Percentiles rank a stretch among this genome's conserved stretches.
These are phyloP conservation scores for Pythium pectinolyticum DNA, from an alignment of 352 stramenopile genomes.

Conservation along the genomic window DNA sequence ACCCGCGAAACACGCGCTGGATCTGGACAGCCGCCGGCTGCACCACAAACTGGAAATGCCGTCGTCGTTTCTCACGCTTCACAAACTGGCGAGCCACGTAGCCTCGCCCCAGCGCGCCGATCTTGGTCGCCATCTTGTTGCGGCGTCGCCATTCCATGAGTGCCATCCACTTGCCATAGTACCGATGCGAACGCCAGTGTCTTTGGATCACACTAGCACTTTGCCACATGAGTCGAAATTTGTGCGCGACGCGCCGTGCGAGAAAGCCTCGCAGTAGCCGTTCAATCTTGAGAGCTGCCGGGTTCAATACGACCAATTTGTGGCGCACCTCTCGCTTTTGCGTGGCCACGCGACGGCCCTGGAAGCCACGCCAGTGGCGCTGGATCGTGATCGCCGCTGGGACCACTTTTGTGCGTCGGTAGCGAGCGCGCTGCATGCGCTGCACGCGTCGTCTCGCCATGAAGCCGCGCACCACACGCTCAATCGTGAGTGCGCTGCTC, in stretches of 20 bases:
- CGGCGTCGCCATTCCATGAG: conserved; percentile 44
- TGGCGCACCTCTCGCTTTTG: conserved; percentile 33
- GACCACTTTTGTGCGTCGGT: conserved; percentile 46
- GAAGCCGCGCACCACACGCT: conserved; percentile 60
- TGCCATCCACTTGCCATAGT: conserved; percentile 50
- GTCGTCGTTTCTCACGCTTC: conserved; percentile 43
- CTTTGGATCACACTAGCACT: conserved; percentile 50
- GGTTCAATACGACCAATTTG: conserved; percentile 41
- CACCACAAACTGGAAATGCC: conserved; percentile 44
- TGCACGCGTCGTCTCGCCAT: conserved; percentile 47
- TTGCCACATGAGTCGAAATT: conserved; percentile 31
- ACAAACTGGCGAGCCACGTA: conserved; percentile 63
- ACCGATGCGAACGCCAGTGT: conserved; percentile 48
- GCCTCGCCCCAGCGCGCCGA: conserved; percentile 59
- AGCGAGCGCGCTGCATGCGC: conserved; percentile 42
- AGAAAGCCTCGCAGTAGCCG: conserved; percentile 55
- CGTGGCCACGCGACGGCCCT: conserved; percentile 33
- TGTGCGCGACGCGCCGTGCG: conserved; percentile 37
- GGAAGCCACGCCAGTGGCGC: conserved; percentile 52
- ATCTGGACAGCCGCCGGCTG: conserved; percentile 50
- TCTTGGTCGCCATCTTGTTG: conserved; percentile 61
- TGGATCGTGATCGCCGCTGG: conserved; percentile 50
- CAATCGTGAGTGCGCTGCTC: conserved; percentile 41
- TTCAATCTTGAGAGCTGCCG: conserved; percentile 54
- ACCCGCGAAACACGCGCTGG: conserved; percentile 71